These are phyloP conservation scores for Ascochyta koolunga DNA, from an alignment of 2,329 filamentous ascomycete species.

Conservation along the genomic window DNA sequence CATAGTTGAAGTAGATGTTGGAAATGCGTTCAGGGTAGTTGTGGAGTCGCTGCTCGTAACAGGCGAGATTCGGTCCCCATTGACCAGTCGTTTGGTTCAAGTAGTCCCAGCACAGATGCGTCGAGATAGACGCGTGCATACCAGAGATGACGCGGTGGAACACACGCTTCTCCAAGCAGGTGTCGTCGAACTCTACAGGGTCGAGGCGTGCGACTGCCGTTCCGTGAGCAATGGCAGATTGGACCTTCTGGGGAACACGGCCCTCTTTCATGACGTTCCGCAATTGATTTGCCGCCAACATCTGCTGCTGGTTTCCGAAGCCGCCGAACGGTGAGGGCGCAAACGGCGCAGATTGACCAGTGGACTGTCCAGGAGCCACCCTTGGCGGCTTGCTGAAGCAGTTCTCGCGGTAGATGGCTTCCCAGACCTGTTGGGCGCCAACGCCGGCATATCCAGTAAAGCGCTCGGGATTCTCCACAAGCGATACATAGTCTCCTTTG, in stretches of 20 bases:
- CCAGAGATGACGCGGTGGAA: slow-evolving; percentile 95
- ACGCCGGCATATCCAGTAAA: slow-evolving; percentile 93
- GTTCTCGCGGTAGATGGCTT: slow-evolving; percentile 95
- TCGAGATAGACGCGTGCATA: slow-evolving; percentile 97
- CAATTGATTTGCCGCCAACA: slow-evolving; percentile 65
- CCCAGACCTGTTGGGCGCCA: slow-evolving; percentile 89
- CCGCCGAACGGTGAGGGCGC: slow-evolving; percentile 49
- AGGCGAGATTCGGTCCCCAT: slow-evolving; percentile 89
- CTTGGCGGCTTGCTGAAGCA: slow-evolving; percentile 71
- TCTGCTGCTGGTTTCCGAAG: slow-evolving; percentile 52
- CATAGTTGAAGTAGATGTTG: slow-evolving; percentile 99
- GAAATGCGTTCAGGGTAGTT: slow-evolving; percentile 87
- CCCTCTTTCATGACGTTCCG: slow-evolving; percentile 66
- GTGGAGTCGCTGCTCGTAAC: slow-evolving; percentile 88
- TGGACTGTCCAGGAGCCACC: slow-evolving; percentile 33
- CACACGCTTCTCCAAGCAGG: slow-evolving; percentile 97
- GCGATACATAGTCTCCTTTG: slow-evolving; percentile 95
- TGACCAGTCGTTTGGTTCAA: slow-evolving; percentile 92
- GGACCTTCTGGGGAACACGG: slow-evolving; percentile 65
- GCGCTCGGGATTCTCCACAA: slow-evolving; percentile 90
- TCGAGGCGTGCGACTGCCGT: slow-evolving; percentile 66
- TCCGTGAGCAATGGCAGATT: slow-evolving; percentile 59
- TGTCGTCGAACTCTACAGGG: slow-evolving; percentile 79
- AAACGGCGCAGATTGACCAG: slow-evolving; percentile 42
- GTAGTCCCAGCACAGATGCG: slow-evolving; percentile 95